phyloP scores from a whole-genome alignment of 2,329 filamentous ascomycete genomes.

The Emmonsiellopsis sp. region DNA sequence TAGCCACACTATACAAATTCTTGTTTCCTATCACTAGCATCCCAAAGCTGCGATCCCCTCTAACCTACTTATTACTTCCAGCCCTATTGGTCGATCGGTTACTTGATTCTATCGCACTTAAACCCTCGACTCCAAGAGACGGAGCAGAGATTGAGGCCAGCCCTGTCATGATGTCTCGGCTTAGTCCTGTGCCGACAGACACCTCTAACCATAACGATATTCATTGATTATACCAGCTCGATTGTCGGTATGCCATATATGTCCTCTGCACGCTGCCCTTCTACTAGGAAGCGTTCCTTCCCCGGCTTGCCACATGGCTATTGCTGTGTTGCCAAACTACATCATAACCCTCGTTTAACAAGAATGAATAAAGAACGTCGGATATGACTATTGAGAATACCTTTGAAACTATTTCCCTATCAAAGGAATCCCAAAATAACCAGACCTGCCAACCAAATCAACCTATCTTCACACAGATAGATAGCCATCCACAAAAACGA shows the following conservation, averaged over 20 bases:
- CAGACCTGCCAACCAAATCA: too few species aligned
- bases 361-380: neutral
- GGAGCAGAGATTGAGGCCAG: neutral
- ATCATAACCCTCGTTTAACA: too few species aligned
- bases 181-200: neutral
- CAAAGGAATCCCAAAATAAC: too few species aligned
- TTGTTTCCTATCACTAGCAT: neutral
- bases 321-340: too few species aligned
- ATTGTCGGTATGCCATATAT: neutral
- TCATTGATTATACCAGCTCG: neutral
- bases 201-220: neutral
- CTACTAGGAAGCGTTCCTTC: too few species aligned
- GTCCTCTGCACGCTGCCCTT: neutral
- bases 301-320: too few species aligned
- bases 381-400: neutral
- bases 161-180: neutral
- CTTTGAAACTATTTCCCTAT: too few species aligned
- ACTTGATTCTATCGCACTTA: neutral
- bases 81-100: conserved; percentile 2
- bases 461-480: too few species aligned
- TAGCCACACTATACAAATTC: neutral
- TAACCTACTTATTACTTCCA: neutral
- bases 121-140: neutral
- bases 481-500: too few species aligned
- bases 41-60: neutral